Evolutionary conservation across 176 grass and related monocot species (phyloP).

Genomic region (Phragmites australis): DNA sequence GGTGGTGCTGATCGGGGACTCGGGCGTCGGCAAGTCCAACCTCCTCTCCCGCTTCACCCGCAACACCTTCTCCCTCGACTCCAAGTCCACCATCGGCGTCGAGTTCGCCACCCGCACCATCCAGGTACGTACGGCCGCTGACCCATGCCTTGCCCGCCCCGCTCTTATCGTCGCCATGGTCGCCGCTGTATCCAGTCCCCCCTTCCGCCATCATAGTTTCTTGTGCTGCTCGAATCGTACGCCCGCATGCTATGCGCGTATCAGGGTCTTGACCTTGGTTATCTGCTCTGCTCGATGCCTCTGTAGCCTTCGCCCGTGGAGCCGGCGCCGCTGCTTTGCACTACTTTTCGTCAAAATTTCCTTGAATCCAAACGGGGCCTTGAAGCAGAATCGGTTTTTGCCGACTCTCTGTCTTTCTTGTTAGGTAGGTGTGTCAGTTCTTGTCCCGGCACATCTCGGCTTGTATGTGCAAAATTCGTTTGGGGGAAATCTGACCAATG

Average conservation of each 20-base stretch:
- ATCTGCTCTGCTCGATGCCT: background rate
- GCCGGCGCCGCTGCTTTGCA: too few species aligned
- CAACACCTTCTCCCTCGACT: conserved; percentile 83
- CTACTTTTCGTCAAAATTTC: too few species aligned
- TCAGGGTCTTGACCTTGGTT: background rate
- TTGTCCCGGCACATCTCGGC: background rate
- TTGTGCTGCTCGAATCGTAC: background rate
- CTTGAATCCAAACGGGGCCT: too few species aligned
- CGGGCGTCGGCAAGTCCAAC: conserved; percentile 90
- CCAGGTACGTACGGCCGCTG: conserved; percentile 36
- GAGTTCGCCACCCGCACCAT: conserved; percentile 82
- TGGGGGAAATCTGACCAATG: background rate
- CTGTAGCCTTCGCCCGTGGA: background rate
- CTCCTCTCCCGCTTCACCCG: conserved; percentile 84
- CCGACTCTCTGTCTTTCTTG: too few species aligned
- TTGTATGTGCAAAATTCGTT: background rate
- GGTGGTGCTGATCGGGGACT: conserved; percentile 84
- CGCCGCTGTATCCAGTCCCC: background rate
- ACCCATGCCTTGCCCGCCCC: background rate
- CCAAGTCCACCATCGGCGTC: conserved; percentile 93
- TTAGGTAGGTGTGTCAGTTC: background rate
- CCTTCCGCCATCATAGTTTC: background rate
- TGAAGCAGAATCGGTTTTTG: too few species aligned
- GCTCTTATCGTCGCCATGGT: background rate
- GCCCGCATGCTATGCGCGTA: background rate